Evolutionary conservation across 768 basidiomycete genomes (phyloP), one percentile per base, ranked within the genome.

Genomic region (Termitomyces sp.): DNA sequence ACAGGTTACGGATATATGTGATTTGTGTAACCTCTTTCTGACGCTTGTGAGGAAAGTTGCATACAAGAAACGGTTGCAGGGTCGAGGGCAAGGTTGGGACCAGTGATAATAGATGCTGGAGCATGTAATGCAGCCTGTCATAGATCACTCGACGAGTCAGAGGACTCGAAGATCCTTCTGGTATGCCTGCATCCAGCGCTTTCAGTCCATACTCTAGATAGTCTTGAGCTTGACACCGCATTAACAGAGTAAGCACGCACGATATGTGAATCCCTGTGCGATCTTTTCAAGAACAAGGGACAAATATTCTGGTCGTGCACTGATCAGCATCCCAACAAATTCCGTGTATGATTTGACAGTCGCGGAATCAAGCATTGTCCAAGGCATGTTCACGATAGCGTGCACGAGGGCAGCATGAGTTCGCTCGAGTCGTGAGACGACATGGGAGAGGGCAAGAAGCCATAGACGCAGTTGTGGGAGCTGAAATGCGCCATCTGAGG

Each of bases 11-110:
- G 62, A 98, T 91, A 67, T 94, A 99, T 0, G 93, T 92, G 3
- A 88, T 82, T 64, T 98, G 95, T 0, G 85, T 77, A 2, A 83
- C 74, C 64, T 88, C 86, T 42, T 81, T 83, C 68, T 96, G 93
- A 32, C 95, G 84, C 70, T 98, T 98, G 69, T 97, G 93, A 8
- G 97, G 97, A 67, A 98, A 98, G 68, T 89, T 79, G 49, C 85
- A 85, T 54, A 89, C 79, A 18, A 99, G 83, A 24, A 95, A 81
- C 1, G 95, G 93, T 57, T 90, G 86, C 4, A 99, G 78, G 2
- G 94, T 89, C 2, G 90, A 87, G 0, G 94, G 88, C 0, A 98
- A 78, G 0, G 96, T 98, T 24, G 97, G 97, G 30, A 99, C 87
- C 48, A 98, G 84, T 3, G 88, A 83, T 27, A 98, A 76, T n/a